phyloP scores from a whole-genome alignment of 2,329 filamentous ascomycete genomes.

The Sclerotinia spermophila region DNA sequence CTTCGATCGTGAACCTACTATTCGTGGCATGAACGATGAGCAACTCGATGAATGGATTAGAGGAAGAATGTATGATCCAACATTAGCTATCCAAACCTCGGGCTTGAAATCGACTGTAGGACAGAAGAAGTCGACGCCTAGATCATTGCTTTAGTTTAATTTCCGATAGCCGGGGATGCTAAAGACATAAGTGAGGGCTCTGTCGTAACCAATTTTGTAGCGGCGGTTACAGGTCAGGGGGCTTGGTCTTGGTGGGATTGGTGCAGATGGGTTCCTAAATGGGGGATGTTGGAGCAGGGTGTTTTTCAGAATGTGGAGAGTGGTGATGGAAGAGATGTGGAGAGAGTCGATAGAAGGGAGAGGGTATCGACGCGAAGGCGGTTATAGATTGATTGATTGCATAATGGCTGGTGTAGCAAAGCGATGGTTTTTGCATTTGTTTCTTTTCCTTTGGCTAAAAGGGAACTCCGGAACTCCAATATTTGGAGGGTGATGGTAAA shows the following conservation, averaged over 20 bases:
- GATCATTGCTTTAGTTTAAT: constrained; percentile 9
- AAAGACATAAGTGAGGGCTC: constrained; percentile 1
- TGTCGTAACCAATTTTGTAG: background rate
- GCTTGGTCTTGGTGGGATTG: constrained; percentile 5
- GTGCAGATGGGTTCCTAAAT: constrained; percentile 12
- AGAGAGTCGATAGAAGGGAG: background rate
- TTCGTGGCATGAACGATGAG: constrained; percentile 47
- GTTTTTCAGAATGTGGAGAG: background rate
- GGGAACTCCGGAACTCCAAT: background rate
- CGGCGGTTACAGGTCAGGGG: background rate
- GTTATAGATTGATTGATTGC: background rate
- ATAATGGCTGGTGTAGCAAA: background rate
- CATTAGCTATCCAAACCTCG: background rate
- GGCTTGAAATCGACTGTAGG: background rate
- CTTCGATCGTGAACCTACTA: constrained; percentile 59
- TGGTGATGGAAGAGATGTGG: background rate
- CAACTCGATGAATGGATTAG: constrained; percentile 61
- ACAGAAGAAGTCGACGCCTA: constrained; percentile 9
- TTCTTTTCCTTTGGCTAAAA: constrained; percentile 5
- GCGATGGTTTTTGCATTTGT: constrained; percentile 1
- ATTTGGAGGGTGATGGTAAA: background rate
- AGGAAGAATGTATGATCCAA: constrained; percentile 72
- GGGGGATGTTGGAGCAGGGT: constrained; percentile 4
- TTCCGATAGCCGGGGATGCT: background rate
- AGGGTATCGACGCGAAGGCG: background rate